Evolutionary conservation across 768 basidiomycete genomes (phyloP).

Genomic region (Cystoderma amianthinum): DNA sequence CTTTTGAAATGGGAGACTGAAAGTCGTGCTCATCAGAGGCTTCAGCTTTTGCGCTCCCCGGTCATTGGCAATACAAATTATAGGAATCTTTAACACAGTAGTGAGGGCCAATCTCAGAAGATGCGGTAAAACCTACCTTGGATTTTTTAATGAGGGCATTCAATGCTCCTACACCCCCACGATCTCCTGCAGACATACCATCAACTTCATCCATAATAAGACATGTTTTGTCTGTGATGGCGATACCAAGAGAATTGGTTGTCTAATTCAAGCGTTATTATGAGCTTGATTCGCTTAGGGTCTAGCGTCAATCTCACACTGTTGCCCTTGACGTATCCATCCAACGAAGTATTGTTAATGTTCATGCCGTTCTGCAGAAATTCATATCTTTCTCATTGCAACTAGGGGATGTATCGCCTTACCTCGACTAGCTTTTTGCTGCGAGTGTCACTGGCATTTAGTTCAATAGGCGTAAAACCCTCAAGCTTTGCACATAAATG

Average conservation of each 20-base stretch:
- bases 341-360: conserved; percentile 81
- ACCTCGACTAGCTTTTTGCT: conserved; percentile 98
- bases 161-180: conserved; percentile 93
- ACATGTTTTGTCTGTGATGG: conserved; percentile 74
- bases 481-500: conserved; percentile 88
- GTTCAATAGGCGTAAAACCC: conserved; percentile 88
- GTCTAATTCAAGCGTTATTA: conserved; percentile 7
- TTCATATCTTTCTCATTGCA: not conserved
- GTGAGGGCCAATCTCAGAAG: not conserved
- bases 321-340: conserved; percentile 71
- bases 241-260: conserved; percentile 66
- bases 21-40: conserved; percentile 70
- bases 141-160: conserved; percentile 91
- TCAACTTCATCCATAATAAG: conserved; percentile 99
- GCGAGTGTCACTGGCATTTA: conserved; percentile 92
- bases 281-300: too few relatives aligned
- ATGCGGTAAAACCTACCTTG: conserved; percentile 40
- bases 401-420: conserved; percentile 7
- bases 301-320: conserved; percentile 34
- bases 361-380: conserved; percentile 73
- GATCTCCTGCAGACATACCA: conserved; percentile 96
- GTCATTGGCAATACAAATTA: conserved; percentile 98
- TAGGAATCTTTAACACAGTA: conserved; percentile 63
- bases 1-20: conserved; percentile 72
- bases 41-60: conserved; percentile 83